Evolutionary conservation across 1,139 yeast genomes (phyloP).

Genomic region (Diutina pseudorugosa): DNA sequence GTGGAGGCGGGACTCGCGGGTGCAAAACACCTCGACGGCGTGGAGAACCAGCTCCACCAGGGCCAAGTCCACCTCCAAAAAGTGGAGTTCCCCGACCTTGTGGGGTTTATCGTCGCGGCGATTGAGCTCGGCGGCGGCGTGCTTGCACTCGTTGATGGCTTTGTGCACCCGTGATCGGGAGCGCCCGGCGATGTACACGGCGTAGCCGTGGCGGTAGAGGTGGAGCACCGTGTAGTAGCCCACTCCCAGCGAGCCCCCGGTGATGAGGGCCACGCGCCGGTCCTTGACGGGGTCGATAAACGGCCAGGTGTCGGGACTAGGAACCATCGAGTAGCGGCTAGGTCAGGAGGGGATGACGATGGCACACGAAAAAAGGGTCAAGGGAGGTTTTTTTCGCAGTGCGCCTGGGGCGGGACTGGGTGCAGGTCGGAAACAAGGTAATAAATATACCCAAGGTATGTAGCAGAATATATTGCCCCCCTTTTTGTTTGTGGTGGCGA

Average conservation of each 20-base stretch:
- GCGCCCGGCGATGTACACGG: slow-evolving; percentile 65
- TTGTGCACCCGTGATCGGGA: slow-evolving; percentile 39
- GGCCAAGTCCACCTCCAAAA: slow-evolving; percentile 51
- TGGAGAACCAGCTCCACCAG: slow-evolving; percentile 43
- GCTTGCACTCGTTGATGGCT: slow-evolving; percentile 34
- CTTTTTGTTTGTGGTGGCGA: too few species aligned
- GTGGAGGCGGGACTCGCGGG: slow-evolving; percentile 42
- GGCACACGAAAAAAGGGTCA: background rate
- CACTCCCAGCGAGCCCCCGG: slow-evolving; percentile 74
- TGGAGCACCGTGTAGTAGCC: slow-evolving; percentile 73
- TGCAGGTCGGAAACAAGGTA: background rate
- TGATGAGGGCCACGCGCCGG: slow-evolving; percentile 53
- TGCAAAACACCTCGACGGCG: slow-evolving; percentile 39
- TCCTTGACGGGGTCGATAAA: slow-evolving; percentile 27
- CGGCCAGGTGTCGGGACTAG: background rate
- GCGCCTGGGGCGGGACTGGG: background rate
- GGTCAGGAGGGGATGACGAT: background rate
- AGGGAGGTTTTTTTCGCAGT: background rate
- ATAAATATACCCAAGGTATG: too few species aligned
- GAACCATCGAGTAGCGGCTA: background rate
- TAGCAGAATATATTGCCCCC: too few species aligned
- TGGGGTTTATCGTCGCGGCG: slow-evolving; percentile 6
- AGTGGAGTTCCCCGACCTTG: slow-evolving; percentile 45
- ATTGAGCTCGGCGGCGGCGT: background rate
- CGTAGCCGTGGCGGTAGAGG: slow-evolving; percentile 66